A percentile compares a stretch with the other conserved stretches of the same genome.
Conservation (phyloP, 805 yeast genomes). For the Ogataea angusta region DNA sequence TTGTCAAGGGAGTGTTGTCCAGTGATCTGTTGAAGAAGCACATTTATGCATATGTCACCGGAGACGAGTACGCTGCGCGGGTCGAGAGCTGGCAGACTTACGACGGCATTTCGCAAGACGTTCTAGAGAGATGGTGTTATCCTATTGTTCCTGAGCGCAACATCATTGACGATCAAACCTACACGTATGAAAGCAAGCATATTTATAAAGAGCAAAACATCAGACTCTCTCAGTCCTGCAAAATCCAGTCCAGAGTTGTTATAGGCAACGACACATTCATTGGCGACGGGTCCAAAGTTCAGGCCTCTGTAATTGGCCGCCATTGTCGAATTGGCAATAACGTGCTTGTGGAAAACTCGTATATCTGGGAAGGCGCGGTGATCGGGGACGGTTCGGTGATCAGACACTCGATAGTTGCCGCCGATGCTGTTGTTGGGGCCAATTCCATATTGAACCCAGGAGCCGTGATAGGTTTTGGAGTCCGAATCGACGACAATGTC, state of each 20-base stretch:
- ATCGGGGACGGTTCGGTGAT: conserved; percentile 65
- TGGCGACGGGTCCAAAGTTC: conserved; percentile 68
- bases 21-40: conserved; percentile 89
- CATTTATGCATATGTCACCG: conserved; percentile 81
- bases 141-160: conserved; percentile 90
- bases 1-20: conserved; percentile 84
- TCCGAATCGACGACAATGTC: conserved; percentile 55
- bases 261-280: conserved; percentile 76
- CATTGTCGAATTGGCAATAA: conserved; percentile 80
- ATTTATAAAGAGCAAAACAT: conserved; percentile 86
- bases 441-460: conserved; percentile 61
- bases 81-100: conserved; percentile 95
- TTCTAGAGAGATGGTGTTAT: conserved; percentile 87
- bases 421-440: conserved; percentile 51
- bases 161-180: conserved; percentile 65
- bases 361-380: conserved; percentile 80
- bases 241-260: conserved; percentile 73
- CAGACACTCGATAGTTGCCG: conserved; percentile 68
- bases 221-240: conserved; percentile 91
- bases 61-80: conserved; percentile 83
- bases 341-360: conserved; percentile 67
- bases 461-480: conserved; percentile 74
- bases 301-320: conserved; percentile 79
- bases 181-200: conserved; percentile 77
- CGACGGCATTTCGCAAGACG: conserved; percentile 86